phyloP scores from a whole-genome alignment of 148 eudicot genomes.

The Pharnaceum exiguum region DNA sequence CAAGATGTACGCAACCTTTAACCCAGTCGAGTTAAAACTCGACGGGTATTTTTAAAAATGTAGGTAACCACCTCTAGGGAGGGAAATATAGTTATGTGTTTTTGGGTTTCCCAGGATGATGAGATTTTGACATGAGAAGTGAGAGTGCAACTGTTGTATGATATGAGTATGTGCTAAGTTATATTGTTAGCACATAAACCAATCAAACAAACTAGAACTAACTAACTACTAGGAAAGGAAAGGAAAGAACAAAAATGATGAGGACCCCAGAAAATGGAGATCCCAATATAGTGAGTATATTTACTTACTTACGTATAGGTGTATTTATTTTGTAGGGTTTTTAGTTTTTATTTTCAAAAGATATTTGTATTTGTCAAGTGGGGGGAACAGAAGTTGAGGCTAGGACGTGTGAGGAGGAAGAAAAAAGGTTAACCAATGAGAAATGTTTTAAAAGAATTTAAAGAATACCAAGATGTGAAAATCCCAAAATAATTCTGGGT shows the following conservation, averaged over 20 bases:
- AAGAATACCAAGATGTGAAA: conserved; percentile 18
- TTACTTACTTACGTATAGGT: not conserved
- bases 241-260: conserved; percentile 7
- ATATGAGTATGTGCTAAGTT: too few relatives aligned
- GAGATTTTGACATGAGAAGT: conserved; percentile 7
- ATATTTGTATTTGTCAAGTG: conserved; percentile 15
- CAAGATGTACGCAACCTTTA: too few relatives aligned
- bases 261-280: not conserved
- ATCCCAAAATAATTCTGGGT: conserved; percentile 29
- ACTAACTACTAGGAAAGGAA: too few relatives aligned
- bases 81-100: conserved; percentile 18
- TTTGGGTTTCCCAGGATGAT: not conserved
- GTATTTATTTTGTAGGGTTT: too few relatives aligned
- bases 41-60: too few relatives aligned
- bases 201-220: not conserved
- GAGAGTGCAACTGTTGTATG: not conserved
- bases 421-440: conserved; percentile 15
- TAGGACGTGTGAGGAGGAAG: conserved; percentile 9
- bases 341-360: too few relatives aligned
- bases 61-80: too few relatives aligned
- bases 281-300: conserved; percentile 9
- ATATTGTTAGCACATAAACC: not conserved
- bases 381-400: conserved; percentile 10
- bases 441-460: conserved; percentile 10
- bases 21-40: too few relatives aligned